Percentiles rank a stretch among this genome's conserved stretches.
phyloP scores from a whole-genome alignment of 805 yeast genomes.

The Torulaspora gathmanii region DNA sequence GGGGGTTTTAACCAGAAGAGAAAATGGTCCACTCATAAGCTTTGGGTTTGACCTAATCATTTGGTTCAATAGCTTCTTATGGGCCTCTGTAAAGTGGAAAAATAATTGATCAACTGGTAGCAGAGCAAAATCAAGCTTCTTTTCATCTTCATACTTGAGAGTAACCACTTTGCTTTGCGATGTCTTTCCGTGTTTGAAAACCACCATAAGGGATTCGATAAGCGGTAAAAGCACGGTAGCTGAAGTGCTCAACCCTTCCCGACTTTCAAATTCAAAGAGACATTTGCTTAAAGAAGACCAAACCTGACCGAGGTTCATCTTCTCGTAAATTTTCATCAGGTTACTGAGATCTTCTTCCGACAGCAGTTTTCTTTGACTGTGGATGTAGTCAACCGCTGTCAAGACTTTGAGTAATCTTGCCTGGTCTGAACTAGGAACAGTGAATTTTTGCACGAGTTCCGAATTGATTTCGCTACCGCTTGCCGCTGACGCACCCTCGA shows the following conservation, averaged over 20 bases:
- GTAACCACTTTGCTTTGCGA: slow-evolving; percentile 44
- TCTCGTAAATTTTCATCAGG: slow-evolving; percentile 57
- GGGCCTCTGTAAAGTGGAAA: slow-evolving; percentile 83
- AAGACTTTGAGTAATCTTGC: slow-evolving; percentile 79
- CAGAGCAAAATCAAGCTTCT: slow-evolving; percentile 58
- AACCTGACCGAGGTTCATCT: slow-evolving; percentile 64
- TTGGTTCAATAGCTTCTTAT: slow-evolving; percentile 78
- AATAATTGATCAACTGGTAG: slow-evolving; percentile 76
- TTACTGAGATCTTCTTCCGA: slow-evolving; percentile 38
- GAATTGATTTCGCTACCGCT: slow-evolving; percentile 47
- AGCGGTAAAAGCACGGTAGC: slow-evolving; percentile 80
- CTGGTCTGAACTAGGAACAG: slow-evolving; percentile 79
- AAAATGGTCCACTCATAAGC: slow-evolving; percentile 92
- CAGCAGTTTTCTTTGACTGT: slow-evolving; percentile 39
- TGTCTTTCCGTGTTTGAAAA: slow-evolving; percentile 77
- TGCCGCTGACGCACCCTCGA: slow-evolving; percentile 39
- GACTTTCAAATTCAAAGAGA: slow-evolving; percentile 52
- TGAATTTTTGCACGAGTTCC: slow-evolving; percentile 59
- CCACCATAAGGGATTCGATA: slow-evolving; percentile 91
- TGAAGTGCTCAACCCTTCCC: slow-evolving; percentile 51
- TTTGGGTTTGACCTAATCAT: slow-evolving; percentile 90
- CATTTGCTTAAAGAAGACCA: slow-evolving; percentile 85
- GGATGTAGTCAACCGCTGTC: slow-evolving; percentile 82
- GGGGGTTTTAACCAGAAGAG: slow-evolving; percentile 82
- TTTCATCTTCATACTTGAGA: slow-evolving; percentile 54